These are phyloP conservation scores for Luzula sylvatica DNA, from an alignment of 176 grass and related monocot species.

Conservation along the genomic window DNA sequence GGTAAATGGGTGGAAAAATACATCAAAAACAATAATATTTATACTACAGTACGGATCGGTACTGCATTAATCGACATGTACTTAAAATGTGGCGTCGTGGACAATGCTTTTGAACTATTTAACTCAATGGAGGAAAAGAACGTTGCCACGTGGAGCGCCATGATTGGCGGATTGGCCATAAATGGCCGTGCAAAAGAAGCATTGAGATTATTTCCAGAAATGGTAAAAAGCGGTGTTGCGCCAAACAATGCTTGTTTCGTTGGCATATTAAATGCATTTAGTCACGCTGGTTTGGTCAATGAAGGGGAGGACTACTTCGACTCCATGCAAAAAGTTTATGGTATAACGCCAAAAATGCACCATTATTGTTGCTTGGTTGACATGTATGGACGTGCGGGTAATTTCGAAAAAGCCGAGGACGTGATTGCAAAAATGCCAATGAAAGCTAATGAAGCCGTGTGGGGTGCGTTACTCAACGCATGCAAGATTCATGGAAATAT, in stretches of 20 bases:
- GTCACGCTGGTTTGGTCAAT: constrained; percentile 56
- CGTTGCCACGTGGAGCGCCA: constrained; percentile 58
- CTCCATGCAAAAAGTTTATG: constrained; percentile 46
- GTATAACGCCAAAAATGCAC: constrained; percentile 39
- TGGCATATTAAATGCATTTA: constrained; percentile 62
- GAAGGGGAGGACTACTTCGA: constrained; percentile 45
- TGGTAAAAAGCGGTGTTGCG: constrained; percentile 32
- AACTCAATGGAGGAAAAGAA: constrained; percentile 39
- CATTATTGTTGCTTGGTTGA: constrained; percentile 78
- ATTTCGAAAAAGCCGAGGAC: constrained; percentile 50
- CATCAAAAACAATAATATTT: constrained; percentile 53
- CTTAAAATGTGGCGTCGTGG: constrained; percentile 57
- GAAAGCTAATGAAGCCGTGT: constrained; percentile 51
- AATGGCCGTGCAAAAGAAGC: constrained; percentile 51
- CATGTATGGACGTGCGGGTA: constrained; percentile 54
- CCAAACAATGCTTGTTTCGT: constrained; percentile 66
- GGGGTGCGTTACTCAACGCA: constrained; percentile 51
- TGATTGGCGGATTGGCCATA: constrained; percentile 67
- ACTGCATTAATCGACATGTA: constrained; percentile 64
- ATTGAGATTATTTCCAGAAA: constrained; percentile 39
- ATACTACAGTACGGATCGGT: constrained; percentile 30
- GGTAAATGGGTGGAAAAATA: constrained; percentile 53
- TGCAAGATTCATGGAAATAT: constrained; percentile 63
- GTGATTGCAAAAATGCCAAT: constrained; percentile 58
- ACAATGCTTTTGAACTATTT: constrained; percentile 62